Evolutionary conservation across 2,329 filamentous ascomycete species (phyloP).

Genomic region (Penicillium rolfsii): DNA sequence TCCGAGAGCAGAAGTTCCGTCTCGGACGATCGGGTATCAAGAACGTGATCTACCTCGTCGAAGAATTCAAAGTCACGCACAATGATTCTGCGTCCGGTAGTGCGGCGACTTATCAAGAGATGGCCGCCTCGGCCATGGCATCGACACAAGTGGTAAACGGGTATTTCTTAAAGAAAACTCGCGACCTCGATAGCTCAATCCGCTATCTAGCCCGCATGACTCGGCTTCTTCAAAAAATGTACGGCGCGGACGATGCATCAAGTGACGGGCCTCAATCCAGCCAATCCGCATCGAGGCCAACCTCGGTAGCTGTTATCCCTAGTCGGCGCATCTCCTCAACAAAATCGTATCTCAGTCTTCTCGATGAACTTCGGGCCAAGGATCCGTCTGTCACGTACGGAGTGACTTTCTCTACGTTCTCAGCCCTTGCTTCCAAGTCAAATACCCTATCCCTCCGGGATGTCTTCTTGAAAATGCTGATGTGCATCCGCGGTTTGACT

Average conservation of each 20-base stretch:
- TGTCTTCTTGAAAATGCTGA: slow-evolving; percentile 80
- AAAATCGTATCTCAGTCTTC: slow-evolving; percentile 67
- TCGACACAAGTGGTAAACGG: slow-evolving; percentile 77
- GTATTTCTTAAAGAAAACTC: slow-evolving; percentile 77
- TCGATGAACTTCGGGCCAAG: slow-evolving; percentile 61
- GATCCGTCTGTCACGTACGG: slow-evolving; percentile 56
- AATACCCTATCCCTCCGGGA: slow-evolving; percentile 74
- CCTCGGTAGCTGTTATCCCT: slow-evolving; percentile 60
- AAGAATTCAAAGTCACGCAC: slow-evolving; percentile 69
- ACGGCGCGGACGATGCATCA: slow-evolving; percentile 41
- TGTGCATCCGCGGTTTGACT: slow-evolving; percentile 75
- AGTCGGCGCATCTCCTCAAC: slow-evolving; percentile 61
- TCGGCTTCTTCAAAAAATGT: slow-evolving; percentile 65
- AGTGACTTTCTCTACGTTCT: slow-evolving; percentile 72
- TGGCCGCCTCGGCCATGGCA: slow-evolving; percentile 72
- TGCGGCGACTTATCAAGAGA: slow-evolving; percentile 62
- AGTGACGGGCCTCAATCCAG: slow-evolving; percentile 13
- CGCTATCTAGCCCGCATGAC: slow-evolving; percentile 76
- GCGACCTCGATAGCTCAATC: slow-evolving; percentile 76
- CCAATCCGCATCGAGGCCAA: slow-evolving; percentile 27
- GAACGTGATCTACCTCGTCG: slow-evolving; percentile 77
- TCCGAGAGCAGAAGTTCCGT: slow-evolving; percentile 83
- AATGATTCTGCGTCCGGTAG: slow-evolving; percentile 47
- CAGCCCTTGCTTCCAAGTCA: slow-evolving; percentile 73
- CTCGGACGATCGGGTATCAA: slow-evolving; percentile 71